A percentile compares a stretch with the other conserved stretches of the same genome.
Evolutionary conservation across 2,329 filamentous ascomycete species (phyloP).

Genomic region (Pseudocercospora fuligena): DNA sequence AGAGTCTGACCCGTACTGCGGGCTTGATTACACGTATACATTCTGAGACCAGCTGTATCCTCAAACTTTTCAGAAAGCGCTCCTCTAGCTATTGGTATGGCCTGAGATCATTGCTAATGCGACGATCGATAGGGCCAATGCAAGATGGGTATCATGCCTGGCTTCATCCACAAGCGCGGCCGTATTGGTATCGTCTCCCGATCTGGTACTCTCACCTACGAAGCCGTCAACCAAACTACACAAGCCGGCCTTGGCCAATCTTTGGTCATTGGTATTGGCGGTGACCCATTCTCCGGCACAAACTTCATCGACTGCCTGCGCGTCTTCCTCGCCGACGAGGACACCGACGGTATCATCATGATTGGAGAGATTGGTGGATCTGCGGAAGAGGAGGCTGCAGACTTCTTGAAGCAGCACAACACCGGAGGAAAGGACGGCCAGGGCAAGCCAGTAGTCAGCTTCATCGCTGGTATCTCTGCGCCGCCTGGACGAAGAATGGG

Average conservation of each 20-base stretch:
- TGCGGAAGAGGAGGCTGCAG: slow-evolving; percentile 96
- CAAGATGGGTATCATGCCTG: slow-evolving; percentile 99
- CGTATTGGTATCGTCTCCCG: slow-evolving; percentile 98
- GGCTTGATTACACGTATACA: slow-evolving; percentile 37
- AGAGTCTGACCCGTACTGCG: slow-evolving; percentile 42
- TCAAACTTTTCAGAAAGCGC: neutral
- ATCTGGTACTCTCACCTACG: slow-evolving; percentile 97
- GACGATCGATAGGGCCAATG: slow-evolving; percentile 77
- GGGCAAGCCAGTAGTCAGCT: slow-evolving; percentile 90
- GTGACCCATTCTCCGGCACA: slow-evolving; percentile 97
- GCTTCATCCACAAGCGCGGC: slow-evolving; percentile 99
- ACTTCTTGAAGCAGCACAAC: slow-evolving; percentile 93
- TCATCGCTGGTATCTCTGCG: slow-evolving; percentile 97
- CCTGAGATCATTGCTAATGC: slow-evolving; percentile 14
- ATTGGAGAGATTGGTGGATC: slow-evolving; percentile 98
- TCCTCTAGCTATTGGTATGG: neutral
- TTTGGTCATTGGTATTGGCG: slow-evolving; percentile 96
- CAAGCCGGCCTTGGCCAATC: slow-evolving; percentile 96
- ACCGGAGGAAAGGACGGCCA: slow-evolving; percentile 62
- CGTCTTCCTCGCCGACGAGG: slow-evolving; percentile 92
- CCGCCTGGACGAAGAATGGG: slow-evolving; percentile 97
- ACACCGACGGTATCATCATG: slow-evolving; percentile 99
- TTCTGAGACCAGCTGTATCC: slow-evolving; percentile 27
- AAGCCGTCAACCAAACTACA: slow-evolving; percentile 99
- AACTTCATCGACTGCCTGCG: slow-evolving; percentile 99